Conservation (phyloP, 306 rosid genomes). For the Pyrus pyrifolia region DNA sequence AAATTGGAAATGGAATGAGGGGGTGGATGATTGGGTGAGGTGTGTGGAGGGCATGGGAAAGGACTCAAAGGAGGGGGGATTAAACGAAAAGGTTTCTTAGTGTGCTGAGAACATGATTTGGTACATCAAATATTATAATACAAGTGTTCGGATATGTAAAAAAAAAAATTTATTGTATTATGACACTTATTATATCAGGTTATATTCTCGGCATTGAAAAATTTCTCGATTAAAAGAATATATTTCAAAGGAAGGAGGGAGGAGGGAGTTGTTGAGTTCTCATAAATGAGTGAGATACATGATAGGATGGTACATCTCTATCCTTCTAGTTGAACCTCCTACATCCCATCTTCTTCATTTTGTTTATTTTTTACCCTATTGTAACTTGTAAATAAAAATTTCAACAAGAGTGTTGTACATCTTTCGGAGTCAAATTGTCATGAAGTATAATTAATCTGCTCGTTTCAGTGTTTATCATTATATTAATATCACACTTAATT, state of each 20-base stretch:
- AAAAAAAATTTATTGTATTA: too few species aligned
- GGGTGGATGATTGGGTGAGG: conserved; percentile 12
- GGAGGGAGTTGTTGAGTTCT: conserved; percentile 2
- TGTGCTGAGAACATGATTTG: fast-evolving
- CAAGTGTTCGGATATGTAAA: too few species aligned
- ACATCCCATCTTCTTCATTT: not conserved
- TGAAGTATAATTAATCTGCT: not conserved
- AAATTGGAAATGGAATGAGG: not conserved
- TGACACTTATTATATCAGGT: too few species aligned
- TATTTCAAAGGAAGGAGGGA: not conserved
- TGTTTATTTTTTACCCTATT: not conserved
- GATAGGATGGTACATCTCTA: not conserved
- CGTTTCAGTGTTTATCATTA: fast-evolving
- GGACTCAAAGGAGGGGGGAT: not conserved
- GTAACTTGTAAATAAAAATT: not conserved
- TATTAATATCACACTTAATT: too few species aligned
- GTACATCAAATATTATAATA: fast-evolving
- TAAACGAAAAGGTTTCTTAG: not conserved
- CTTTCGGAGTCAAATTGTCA: not conserved
- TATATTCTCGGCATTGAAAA: fast-evolving
- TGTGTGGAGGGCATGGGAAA: not conserved
- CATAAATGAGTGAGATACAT: not conserved
- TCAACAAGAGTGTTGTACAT: not conserved
- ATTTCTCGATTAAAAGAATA: too few species aligned
- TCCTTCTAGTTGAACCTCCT: not conserved